Conservation (phyloP, 805 yeast species). For the Jamesozyma spencerorum region DNA sequence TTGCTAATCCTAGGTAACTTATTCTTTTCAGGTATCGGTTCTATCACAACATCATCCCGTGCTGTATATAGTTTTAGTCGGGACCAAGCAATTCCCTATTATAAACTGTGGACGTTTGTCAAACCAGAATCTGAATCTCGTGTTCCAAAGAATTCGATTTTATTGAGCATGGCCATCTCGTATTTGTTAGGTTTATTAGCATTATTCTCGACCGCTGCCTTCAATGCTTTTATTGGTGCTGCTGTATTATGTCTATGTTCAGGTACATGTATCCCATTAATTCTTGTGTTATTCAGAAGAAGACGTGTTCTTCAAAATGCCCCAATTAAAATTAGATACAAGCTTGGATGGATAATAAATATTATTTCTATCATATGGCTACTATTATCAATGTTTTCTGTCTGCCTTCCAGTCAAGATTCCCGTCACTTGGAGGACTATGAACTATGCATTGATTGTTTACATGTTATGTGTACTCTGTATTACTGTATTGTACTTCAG, state of each 20-base stretch:
- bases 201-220: slow-evolving; percentile 60
- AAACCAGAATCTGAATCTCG: slow-evolving; percentile 44
- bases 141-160: slow-evolving; percentile 63
- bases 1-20: slow-evolving; percentile 60
- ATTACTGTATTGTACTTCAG: slow-evolving; percentile 42
- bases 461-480: slow-evolving; percentile 37
- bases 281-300: slow-evolving; percentile 50
- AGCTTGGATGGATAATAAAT: slow-evolving; percentile 58
- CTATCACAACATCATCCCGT: slow-evolving; percentile 74
- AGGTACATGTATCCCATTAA: slow-evolving; percentile 69
- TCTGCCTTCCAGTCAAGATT: slow-evolving; percentile 65
- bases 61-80: slow-evolving; percentile 76
- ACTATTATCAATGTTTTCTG: slow-evolving; percentile 44
- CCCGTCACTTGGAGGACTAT: slow-evolving; percentile 36
- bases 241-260: slow-evolving; percentile 67
- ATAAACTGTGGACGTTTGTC: slow-evolving; percentile 56
- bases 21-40: slow-evolving; percentile 68
- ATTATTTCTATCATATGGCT: slow-evolving; percentile 53
- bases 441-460: slow-evolving; percentile 55
- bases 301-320: slow-evolving; percentile 58
- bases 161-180: slow-evolving; percentile 55
- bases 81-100: slow-evolving; percentile 69
- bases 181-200: slow-evolving; percentile 55
- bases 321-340: slow-evolving; percentile 49
- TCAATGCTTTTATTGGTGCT: slow-evolving; percentile 77